Evolutionary conservation across 257 asterid genomes (phyloP).

Genomic region (Thymus mandschuricus): DNA sequence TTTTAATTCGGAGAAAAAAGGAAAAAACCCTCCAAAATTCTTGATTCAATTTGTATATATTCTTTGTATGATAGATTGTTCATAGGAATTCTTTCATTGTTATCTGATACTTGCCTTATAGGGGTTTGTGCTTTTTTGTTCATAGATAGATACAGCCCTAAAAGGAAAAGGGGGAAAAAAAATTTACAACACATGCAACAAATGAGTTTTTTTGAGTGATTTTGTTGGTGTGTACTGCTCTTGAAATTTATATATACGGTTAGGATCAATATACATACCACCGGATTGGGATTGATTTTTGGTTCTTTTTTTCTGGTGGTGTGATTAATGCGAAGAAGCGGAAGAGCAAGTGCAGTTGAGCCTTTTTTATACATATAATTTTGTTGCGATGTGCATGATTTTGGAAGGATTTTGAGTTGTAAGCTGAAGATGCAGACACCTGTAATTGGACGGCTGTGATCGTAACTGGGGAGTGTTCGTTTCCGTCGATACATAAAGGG

Average conservation of each 20-base stretch:
- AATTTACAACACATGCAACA: conserved; percentile 41
- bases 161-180: background rate
- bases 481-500: conserved; percentile 14
- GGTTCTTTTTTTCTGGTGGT: conserved; percentile 38
- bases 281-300: conserved; percentile 21
- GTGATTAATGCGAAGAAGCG: conserved; percentile 39
- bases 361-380: conserved; percentile 8
- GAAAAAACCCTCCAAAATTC: conserved; percentile 36
- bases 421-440: conserved; percentile 52
- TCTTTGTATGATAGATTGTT: conserved; percentile 37
- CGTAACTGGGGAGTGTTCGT: conserved; percentile 22
- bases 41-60: conserved; percentile 53
- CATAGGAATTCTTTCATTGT: conserved; percentile 38
- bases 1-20: conserved; percentile 32
- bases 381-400: conserved; percentile 50
- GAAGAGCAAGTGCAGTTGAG: conserved; percentile 31
- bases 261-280: conserved; percentile 17
- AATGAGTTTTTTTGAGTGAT: conserved; percentile 42
- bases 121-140: conserved; percentile 39
- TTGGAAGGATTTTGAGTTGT: conserved; percentile 51
- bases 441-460: conserved; percentile 39
- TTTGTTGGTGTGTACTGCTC: conserved; percentile 53
- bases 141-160: conserved; percentile 26
- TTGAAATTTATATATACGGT: conserved; percentile 14
- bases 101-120: conserved; percentile 10